Evolutionary conservation across 2,329 filamentous ascomycete species (phyloP).

Genomic region (Nothophoma quercina): DNA sequence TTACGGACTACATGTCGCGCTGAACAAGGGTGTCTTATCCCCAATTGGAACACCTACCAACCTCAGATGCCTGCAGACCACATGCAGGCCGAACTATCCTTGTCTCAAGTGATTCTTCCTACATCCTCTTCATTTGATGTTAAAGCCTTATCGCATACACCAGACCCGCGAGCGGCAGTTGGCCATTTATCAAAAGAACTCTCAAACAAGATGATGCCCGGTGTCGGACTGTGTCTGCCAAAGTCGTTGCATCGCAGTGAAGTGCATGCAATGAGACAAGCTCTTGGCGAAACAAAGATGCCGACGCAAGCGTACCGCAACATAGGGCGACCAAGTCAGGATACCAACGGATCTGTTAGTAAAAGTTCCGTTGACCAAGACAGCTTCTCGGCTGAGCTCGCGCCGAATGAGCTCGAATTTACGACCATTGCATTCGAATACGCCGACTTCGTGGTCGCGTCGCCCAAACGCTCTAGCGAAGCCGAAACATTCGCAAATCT

Average conservation of each 20-base stretch:
- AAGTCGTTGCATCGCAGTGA: neutral
- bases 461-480: slow-evolving; percentile 34
- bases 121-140: no score
- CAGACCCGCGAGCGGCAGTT: no score
- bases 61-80: no score
- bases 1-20: no score
- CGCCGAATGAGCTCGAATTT: slow-evolving; percentile 22
- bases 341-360: slow-evolving; percentile 2
- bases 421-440: slow-evolving; percentile 38
- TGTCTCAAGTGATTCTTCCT: no score
- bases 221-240: neutral
- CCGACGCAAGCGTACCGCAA: neutral
- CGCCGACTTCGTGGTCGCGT: slow-evolving; percentile 34
- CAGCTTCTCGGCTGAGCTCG: neutral
- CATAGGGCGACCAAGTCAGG: neutral
- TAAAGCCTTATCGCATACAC: no score
- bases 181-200: no score
- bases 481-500: slow-evolving; percentile 32
- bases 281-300: neutral
- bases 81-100: no score
- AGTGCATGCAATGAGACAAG: no score
- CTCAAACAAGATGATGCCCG: neutral
- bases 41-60: no score
- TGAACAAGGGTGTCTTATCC: no score
- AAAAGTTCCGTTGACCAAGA: slow-evolving; percentile 2